Conservation (phyloP, 345 rosid genomes). For the Bretschneidera sinensis region DNA sequence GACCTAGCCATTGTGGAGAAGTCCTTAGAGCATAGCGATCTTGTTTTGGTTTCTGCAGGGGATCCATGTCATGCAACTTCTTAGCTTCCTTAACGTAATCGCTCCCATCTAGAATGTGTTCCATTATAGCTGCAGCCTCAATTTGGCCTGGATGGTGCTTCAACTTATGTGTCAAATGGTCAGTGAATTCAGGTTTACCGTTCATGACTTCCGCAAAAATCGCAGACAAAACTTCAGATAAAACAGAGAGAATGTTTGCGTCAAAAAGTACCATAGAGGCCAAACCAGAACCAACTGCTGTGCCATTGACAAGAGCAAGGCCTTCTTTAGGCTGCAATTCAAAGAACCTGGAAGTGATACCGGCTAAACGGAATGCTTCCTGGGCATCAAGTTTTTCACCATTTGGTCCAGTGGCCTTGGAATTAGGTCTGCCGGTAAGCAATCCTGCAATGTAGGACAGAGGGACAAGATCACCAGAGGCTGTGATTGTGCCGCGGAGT, state of each 20-base stretch:
- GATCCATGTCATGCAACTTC: constrained; percentile 43
- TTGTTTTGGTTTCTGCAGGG: constrained; percentile 24
- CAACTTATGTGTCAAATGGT: no score
- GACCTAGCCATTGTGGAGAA: not conserved
- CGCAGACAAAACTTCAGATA: constrained; percentile 49
- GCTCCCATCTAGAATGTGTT: constrained; percentile 69
- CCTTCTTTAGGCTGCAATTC: no score
- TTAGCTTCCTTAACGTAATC: constrained; percentile 42
- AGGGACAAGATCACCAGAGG: constrained; percentile 69
- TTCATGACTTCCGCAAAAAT: constrained; percentile 57
- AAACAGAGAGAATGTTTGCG: constrained; percentile 37
- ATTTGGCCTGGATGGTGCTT: no score
- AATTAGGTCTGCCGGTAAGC: constrained; percentile 55
- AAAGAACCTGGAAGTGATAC: constrained; percentile 39
- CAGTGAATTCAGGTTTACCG: no score
- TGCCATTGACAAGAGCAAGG: no score
- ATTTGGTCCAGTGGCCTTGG: constrained; percentile 50
- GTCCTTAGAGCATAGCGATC: not conserved
- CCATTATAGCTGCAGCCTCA: no score
- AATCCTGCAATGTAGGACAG: constrained; percentile 69
- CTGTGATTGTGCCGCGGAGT: constrained; percentile 65
- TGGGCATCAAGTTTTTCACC: constrained; percentile 42
- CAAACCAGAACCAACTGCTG: no score
- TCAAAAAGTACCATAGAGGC: constrained; percentile 63
- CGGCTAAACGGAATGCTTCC: constrained; percentile 43